phyloP scores from a whole-genome alignment of 768 basidiomycete species.

The Russula lepida region DNA sequence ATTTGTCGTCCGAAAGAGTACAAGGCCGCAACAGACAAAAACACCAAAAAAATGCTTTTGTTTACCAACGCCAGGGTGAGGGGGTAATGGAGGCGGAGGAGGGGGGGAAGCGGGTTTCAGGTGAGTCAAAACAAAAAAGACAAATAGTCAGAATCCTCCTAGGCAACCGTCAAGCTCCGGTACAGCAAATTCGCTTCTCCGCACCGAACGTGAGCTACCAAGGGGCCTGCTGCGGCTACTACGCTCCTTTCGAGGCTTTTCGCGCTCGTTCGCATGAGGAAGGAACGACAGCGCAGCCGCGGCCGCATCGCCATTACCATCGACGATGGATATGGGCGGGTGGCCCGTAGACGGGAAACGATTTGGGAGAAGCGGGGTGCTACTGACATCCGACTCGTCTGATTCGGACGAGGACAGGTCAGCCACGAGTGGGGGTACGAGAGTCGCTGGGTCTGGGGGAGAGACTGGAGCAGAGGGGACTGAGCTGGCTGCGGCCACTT shows the following conservation, averaged over 20 bases:
- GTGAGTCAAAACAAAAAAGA: background rate
- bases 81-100: background rate
- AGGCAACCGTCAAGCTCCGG: conserved; percentile 24
- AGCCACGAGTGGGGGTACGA: conserved; percentile 18
- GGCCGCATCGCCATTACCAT: background rate
- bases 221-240: background rate
- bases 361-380: conserved; percentile 11
- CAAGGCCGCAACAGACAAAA: conserved; percentile 2
- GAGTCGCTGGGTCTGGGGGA: background rate
- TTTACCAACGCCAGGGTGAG: background rate
- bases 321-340: conserved; percentile 12
- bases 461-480: background rate
- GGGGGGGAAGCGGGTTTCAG: background rate
- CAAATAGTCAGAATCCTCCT: conserved; percentile 23
- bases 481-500: background rate
- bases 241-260: conserved; percentile 9
- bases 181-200: conserved; percentile 16
- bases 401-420: conserved; percentile 25
- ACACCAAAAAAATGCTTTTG: background rate
- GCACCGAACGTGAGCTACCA: background rate
- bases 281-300: conserved; percentile 4
- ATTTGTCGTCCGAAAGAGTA: background rate
- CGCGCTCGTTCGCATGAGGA: conserved; percentile 14
- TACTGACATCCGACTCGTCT: conserved; percentile 24
- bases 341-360: conserved; percentile 11